These are phyloP conservation scores for Sugiyamaella valdiviana DNA, from an alignment of 805 yeast species.

Conservation along the genomic window DNA sequence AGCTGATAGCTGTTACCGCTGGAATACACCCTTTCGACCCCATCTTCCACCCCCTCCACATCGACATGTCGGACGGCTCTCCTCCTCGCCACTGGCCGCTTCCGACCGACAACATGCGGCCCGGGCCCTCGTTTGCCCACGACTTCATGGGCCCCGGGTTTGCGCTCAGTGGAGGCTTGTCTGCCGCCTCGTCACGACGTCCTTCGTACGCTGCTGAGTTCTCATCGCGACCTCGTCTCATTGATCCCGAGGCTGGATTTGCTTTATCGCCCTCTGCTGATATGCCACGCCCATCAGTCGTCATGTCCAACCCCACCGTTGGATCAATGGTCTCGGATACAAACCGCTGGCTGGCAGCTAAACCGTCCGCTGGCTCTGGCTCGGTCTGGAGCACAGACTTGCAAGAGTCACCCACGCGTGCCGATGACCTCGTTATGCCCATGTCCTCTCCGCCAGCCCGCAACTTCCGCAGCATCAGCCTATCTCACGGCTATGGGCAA, in stretches of 20 bases:
- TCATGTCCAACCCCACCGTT: constrained; percentile 5
- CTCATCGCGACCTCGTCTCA: constrained; percentile 27
- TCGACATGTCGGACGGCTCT: background rate
- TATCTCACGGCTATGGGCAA: background rate
- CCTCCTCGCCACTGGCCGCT: background rate
- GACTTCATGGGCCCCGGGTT: background rate
- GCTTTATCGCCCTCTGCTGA: background rate
- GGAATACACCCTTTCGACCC: too few species aligned
- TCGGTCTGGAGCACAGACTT: background rate
- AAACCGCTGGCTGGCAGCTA: background rate
- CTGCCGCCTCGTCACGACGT: constrained; percentile 34
- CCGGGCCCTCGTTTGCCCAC: background rate
- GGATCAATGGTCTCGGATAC: background rate
- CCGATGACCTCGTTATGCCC: constrained; percentile 8
- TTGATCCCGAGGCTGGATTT: constrained; percentile 2
- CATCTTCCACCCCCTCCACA: background rate
- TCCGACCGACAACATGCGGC: background rate
- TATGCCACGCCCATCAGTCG: constrained; percentile 1
- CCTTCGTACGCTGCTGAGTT: constrained; percentile 66
- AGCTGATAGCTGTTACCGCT: too few species aligned
- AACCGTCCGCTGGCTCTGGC: background rate
- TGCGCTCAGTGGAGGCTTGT: background rate
- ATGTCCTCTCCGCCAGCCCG: constrained; percentile 12
- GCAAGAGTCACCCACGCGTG: constrained; percentile 4
- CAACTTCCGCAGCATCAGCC: background rate